Base-by-base conservation (phyloP, 1,284 basidiomycete genomes). In the Ustilago vetiveriae region DNA sequence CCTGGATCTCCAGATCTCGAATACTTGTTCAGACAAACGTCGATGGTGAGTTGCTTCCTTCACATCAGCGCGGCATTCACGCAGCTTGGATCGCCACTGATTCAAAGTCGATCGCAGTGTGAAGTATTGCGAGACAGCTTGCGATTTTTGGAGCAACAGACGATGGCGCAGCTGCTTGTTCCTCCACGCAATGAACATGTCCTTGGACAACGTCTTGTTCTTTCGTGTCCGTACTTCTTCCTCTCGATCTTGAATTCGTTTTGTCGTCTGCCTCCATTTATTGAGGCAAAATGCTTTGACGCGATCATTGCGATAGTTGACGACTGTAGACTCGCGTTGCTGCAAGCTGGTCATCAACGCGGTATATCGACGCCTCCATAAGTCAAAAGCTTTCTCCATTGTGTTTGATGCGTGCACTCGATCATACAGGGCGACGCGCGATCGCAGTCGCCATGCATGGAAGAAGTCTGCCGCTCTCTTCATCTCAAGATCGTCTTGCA, bases 1-100 rank as follows among this genome's bases (percentile, higher is more conserved):
- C 3, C 46, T 58, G 8, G 52, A 40, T 16, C 37, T 46, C 74
- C 74, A 76, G 16, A 60, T 62, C n/a, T 52, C 55, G 16, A 66
- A 53, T 3, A 59, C 47, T 27, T 60, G 56, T 35, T 58, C 38
- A 11, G 36, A 43, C 2, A 66, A 49, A 6, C 65, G 55, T 0
- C 16, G 38, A 11, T 62, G 36, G 22, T 49, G 57, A 3, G 17
- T 14, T 9, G 49, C 51, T 21, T 52, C 55, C 24, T 59, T 46
- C 3, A 14, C 26, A 19, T 51, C 48, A 9, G 49, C 55, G 8
- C 53, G 58, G 5, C 40, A 48, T 26, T 56, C 48, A 23, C 49
- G 49, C 1, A 60, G 43, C 36, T 26, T 47, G 16, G 3, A 13
- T 11, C 53, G 62, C 70, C 70, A 73, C 17, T 22, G 45, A 1